Conservation (phyloP, 2,329 filamentous ascomycete species). For the Cadophora sp. region DNA sequence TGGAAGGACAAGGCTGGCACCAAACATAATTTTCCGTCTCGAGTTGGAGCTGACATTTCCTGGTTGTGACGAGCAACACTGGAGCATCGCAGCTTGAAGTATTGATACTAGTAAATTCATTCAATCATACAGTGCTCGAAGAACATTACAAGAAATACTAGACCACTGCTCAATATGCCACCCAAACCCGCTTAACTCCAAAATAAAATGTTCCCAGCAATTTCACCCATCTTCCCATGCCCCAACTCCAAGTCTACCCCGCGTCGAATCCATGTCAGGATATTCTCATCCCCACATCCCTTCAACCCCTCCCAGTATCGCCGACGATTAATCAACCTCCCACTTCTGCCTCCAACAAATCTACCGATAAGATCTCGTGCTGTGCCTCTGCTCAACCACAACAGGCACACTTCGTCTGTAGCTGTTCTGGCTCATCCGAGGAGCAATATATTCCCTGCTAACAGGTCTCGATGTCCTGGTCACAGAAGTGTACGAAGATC, state of each 20-base stretch:
- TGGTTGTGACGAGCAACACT: neutral
- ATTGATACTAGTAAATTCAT: neutral
- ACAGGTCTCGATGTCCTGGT: conserved; percentile 31
- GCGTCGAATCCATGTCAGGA: neutral
- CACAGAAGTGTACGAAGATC: conserved; percentile 39
- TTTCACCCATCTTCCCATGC: neutral
- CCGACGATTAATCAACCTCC: neutral
- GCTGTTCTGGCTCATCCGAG: conserved; percentile 38
- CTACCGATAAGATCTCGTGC: conserved; percentile 34
- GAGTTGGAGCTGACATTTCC: no score
- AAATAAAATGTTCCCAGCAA: neutral
- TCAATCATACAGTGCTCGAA: neutral
- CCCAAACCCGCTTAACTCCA: neutral
- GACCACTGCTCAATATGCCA: neutral
- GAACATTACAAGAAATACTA: neutral
- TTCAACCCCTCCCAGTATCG: no score
- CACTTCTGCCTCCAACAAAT: neutral
- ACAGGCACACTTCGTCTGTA: conserved; percentile 37
- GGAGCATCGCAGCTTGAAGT: no score
- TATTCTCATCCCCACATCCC: no score
- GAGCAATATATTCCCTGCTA: conserved; percentile 31
- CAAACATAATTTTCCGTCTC: no score
- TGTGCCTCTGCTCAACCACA: conserved; percentile 36
- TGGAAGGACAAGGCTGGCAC: neutral
- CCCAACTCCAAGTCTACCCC: neutral